phyloP scores from a whole-genome alignment of 768 basidiomycete species.

The Lactifluus echinatus region DNA sequence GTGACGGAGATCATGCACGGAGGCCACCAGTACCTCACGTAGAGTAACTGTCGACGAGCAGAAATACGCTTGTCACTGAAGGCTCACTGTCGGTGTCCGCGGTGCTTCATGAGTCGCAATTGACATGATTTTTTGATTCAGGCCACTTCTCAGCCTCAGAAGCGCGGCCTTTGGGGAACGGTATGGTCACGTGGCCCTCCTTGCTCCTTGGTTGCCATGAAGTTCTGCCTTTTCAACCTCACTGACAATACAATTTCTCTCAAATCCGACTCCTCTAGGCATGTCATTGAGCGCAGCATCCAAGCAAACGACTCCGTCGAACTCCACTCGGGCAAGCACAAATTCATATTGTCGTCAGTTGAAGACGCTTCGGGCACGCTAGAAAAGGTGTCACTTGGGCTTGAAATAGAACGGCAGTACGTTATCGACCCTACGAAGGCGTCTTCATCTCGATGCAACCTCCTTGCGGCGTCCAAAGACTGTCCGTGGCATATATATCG shows the following conservation, averaged over 20 bases:
- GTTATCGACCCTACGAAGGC: neutral
- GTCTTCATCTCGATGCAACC: constrained; percentile 21
- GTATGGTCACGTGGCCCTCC: too few relatives aligned
- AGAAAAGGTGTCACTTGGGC: constrained; percentile 22
- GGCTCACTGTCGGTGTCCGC: constrained; percentile 6
- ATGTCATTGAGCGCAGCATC: neutral
- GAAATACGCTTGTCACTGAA: neutral
- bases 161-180: too few relatives aligned
- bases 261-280: neutral
- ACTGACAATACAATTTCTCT: constrained; percentile 27
- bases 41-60: neutral
- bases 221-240: constrained; percentile 31
- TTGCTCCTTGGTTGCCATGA: constrained; percentile 13
- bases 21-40: constrained; percentile 52
- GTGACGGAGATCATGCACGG: constrained; percentile 74
- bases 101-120: neutral
- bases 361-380: neutral
- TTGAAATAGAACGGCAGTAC: constrained; percentile 1
- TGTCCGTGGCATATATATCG: constrained; percentile 55
- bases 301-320: constrained; percentile 7
- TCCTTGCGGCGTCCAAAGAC: constrained; percentile 32
- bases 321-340: constrained; percentile 9
- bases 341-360: constrained; percentile 1
- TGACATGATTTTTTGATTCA: too few relatives aligned
- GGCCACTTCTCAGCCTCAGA: too few relatives aligned